Evolutionary conservation across 2,329 filamentous ascomycete genomes (phyloP).

Genomic region (Byssochlamys sp.): DNA sequence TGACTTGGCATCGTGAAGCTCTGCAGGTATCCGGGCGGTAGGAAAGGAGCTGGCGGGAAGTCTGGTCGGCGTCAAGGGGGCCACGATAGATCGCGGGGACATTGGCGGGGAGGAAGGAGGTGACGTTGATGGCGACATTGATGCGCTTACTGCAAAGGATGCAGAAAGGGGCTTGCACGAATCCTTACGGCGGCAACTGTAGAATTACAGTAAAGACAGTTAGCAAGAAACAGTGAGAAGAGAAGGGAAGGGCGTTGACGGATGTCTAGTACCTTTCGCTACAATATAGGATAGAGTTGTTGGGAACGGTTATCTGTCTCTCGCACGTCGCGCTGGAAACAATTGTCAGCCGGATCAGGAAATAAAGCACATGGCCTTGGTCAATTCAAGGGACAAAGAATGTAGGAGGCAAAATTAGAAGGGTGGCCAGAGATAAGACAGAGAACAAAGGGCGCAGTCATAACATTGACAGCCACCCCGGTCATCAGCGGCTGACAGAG

Average conservation of each 20-base stretch:
- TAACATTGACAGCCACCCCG: slow-evolving; percentile 1
- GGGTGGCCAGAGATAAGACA: slow-evolving; percentile 1
- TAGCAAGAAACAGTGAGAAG: background rate
- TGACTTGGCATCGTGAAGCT: slow-evolving; percentile 28
- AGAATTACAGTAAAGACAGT: slow-evolving; percentile 1
- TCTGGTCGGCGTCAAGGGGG: slow-evolving; percentile 28
- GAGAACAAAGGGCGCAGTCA: slow-evolving; percentile 1
- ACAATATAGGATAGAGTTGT: slow-evolving; percentile 53
- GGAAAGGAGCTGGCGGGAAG: slow-evolving; percentile 14
- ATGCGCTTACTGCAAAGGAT: slow-evolving; percentile 23
- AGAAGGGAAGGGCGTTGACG: slow-evolving; percentile 3
- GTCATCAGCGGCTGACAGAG: background rate
- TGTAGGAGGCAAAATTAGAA: slow-evolving; percentile 1
- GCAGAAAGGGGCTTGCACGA: slow-evolving; percentile 36
- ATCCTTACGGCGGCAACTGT: slow-evolving; percentile 39
- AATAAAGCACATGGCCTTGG: slow-evolving; percentile 6
- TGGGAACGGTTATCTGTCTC: slow-evolving; percentile 54
- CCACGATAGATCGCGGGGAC: slow-evolving; percentile 27
- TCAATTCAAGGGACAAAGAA: slow-evolving; percentile 3
- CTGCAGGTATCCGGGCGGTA: slow-evolving; percentile 29
- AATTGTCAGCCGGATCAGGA: slow-evolving; percentile 19
- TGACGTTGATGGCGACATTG: slow-evolving; percentile 18
- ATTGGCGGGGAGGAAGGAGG: slow-evolving; percentile 26
- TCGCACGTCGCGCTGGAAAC: slow-evolving; percentile 51
- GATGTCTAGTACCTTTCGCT: slow-evolving; percentile 48